Conservation (phyloP, 306 rosid genomes). For the Pyrus communis region DNA sequence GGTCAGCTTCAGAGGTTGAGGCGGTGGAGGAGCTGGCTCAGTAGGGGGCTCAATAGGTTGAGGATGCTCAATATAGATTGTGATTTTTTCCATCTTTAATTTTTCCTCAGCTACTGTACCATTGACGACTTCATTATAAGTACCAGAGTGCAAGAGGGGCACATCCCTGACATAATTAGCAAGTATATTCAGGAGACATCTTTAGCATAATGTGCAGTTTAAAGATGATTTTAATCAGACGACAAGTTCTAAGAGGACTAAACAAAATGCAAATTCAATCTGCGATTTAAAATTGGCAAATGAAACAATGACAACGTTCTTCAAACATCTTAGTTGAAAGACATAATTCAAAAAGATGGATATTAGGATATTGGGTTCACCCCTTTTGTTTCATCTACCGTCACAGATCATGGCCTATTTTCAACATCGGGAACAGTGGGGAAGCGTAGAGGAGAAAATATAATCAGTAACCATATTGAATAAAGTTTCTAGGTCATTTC, state of each 20-base stretch:
- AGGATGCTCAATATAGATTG: conserved; percentile 84
- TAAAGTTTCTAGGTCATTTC: background rate
- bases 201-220: background rate
- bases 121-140: conserved; percentile 42
- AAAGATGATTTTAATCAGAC: no score
- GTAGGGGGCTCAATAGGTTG: conserved; percentile 94
- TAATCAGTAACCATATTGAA: background rate
- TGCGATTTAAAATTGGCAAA: background rate
- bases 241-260: background rate
- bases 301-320: background rate
- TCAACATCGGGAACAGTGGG: background rate
- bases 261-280: background rate
- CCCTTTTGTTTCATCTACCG: background rate
- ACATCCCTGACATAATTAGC: conserved; percentile 50
- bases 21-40: conserved; percentile 98
- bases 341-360: background rate
- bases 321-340: background rate
- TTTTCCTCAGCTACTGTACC: conserved; percentile 38
- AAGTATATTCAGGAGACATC: conserved; percentile 2
- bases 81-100: conserved; percentile 64
- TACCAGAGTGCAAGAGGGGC: conserved; percentile 55
- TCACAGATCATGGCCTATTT: background rate
- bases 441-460: background rate
- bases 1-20: conserved; percentile 90
- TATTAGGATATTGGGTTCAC: background rate